phyloP scores from a whole-genome alignment of 495 filamentous ascomycete species.

The Lasiosphaeria hispida region DNA sequence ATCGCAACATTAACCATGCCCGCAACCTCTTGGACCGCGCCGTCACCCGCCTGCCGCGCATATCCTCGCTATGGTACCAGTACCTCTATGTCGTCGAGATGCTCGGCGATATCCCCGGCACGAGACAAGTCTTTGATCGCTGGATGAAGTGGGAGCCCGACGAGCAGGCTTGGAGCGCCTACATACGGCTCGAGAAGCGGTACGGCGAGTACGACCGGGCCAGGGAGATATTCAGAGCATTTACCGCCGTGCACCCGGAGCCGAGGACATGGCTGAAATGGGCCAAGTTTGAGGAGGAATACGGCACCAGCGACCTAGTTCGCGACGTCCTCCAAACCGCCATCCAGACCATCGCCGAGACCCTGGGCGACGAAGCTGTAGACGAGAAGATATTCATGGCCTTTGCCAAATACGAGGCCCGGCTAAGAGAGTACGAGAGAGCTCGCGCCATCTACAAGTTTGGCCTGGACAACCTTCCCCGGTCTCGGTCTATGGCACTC shows the following conservation, averaged over 20 bases:
- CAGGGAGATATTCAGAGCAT: constrained; percentile 81
- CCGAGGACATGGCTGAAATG: constrained; percentile 98
- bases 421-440: constrained; percentile 91
- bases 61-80: constrained; percentile 98
- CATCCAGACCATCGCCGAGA: constrained; percentile 86
- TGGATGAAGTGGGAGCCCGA: constrained; percentile 99
- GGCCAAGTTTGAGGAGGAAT: constrained; percentile 95
- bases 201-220: constrained; percentile 88
- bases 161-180: constrained; percentile 90
- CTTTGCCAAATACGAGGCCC: constrained; percentile 89
- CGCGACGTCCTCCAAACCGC: constrained; percentile 89
- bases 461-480: constrained; percentile 84
- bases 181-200: constrained; percentile 95
- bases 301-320: constrained; percentile 84
- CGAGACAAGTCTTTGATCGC: constrained; percentile 90
- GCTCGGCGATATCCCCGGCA: constrained; percentile 86
- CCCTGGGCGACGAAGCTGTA: constrained; percentile 91
- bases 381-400: constrained; percentile 93
- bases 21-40: constrained; percentile 92
- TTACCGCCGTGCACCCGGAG: constrained; percentile 91
- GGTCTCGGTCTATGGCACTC: constrained; percentile 77
- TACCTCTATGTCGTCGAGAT: constrained; percentile 99
- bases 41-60: constrained; percentile 83
- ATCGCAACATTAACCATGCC: constrained; percentile 94
- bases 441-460: constrained; percentile 97